Evolutionary conservation across 1,139 yeast species (phyloP), one percentile per base, ranked within the genome.

Genomic region (Diutina rugosa): DNA sequence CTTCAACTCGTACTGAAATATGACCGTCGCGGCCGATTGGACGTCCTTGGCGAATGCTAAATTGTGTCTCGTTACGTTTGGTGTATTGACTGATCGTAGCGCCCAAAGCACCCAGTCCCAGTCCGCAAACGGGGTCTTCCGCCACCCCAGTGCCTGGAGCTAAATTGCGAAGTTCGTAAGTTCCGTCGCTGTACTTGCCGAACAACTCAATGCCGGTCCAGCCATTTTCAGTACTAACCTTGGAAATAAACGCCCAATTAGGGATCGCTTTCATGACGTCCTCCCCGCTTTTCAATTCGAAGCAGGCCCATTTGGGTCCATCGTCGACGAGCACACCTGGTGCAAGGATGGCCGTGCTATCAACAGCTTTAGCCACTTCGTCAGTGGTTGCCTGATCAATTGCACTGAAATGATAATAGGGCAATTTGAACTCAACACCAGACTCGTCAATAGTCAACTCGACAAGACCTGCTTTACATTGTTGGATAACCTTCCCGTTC

Each of bases 61-160:
- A 12, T 7, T n/a, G 12, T 4, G 35, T 12, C 28, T 45, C 55
- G 3, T 14, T 18, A 2, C 47, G 26, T n/a, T 45, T 45, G 28
- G 38, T n/a, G n/a, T 41, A 12, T 3, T 28, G 48, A 12, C 29
- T 29, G 2, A 53, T 21, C 16, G 12, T 28, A 3, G 48, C 55
- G 4, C 46, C 70, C 60, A 70, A 59, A 58, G 78, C 67, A 56
- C 71, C 78, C 12, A 76, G 70, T 12, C 82, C 82, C 59, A 77
- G 71, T 3, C 82, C 83, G 64, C 82, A 78, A 4, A 77, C 82
- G 1, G 82, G 81, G 62, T 78, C 83, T 59, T 79, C 83, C 28
- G 61, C 54, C 1, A 71, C 69, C 10, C 72, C 73, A 4, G 59
- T 60, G 2, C 51, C 57, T 0, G 78, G 76, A 2, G 75, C 75